Conservation (phyloP, 257 asterid species). For the Solanum gandarillasii region DNA sequence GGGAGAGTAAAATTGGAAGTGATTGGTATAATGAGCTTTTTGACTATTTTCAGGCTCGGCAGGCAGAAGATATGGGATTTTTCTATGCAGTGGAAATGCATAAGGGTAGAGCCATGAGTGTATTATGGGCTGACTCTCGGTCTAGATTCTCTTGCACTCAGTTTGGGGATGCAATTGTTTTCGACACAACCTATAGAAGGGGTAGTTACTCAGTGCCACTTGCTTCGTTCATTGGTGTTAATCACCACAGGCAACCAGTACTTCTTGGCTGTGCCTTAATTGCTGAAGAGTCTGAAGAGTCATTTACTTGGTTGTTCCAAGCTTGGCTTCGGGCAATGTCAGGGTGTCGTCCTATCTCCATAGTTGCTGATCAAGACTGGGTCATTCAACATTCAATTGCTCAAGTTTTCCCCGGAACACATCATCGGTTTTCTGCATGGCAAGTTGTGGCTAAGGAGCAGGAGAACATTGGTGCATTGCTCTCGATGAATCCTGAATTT, state of each 20-base stretch:
- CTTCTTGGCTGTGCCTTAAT: slow-evolving; percentile 89
- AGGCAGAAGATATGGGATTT: slow-evolving; percentile 81
- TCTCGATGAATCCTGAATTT: slow-evolving; percentile 64
- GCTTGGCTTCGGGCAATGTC: slow-evolving; percentile 81
- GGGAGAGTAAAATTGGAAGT: slow-evolving; percentile 39
- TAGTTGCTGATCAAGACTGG: slow-evolving; percentile 75
- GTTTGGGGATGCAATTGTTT: slow-evolving; percentile 77
- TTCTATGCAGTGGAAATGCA: slow-evolving; percentile 75
- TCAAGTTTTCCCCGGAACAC: slow-evolving; percentile 66
- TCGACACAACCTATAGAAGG: slow-evolving; percentile 69
- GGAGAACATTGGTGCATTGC: slow-evolving; percentile 53
- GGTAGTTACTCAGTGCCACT: slow-evolving; percentile 53
- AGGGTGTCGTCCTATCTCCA: slow-evolving; percentile 57
- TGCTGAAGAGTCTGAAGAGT: slow-evolving; percentile 86
- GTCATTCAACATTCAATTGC: slow-evolving; percentile 56
- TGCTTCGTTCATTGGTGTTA: slow-evolving; percentile 82
- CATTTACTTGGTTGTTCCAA: slow-evolving; percentile 82
- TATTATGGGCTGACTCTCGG: slow-evolving; percentile 86
- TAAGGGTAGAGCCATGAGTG: slow-evolving; percentile 58
- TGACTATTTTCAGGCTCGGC: slow-evolving; percentile 78
- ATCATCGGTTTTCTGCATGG: slow-evolving; percentile 77
- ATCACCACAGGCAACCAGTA: slow-evolving; percentile 85
- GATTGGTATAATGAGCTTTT: slow-evolving; percentile 67
- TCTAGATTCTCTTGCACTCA: slow-evolving; percentile 77
- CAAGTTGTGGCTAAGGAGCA: slow-evolving; percentile 62